Percentiles rank a stretch among this genome's conserved stretches.
Conservation (phyloP, 805 yeast genomes). For the Brettanomyces anomalus region DNA sequence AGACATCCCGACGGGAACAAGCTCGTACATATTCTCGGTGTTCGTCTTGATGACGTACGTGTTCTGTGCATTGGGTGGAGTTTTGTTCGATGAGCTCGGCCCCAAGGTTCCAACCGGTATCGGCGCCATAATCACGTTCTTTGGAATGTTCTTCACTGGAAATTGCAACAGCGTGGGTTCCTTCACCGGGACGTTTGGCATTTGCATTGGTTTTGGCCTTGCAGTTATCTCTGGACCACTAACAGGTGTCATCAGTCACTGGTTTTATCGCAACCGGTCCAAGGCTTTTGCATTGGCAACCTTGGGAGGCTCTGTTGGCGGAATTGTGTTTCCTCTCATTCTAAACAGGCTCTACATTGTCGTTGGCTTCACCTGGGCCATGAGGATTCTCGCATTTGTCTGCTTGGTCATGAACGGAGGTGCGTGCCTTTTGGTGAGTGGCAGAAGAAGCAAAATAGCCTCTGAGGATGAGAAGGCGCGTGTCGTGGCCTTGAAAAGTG, state of each 20-base stretch:
- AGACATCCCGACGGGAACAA: conserved; percentile 32
- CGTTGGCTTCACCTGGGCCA: conserved; percentile 48
- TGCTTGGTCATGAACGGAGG: conserved; percentile 26
- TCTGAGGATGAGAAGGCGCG: background rate
- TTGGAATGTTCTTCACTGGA: conserved; percentile 32
- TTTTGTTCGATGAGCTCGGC: conserved; percentile 34
- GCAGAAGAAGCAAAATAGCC: conserved; percentile 23
- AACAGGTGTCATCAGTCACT: conserved; percentile 48
- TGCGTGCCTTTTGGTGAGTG: conserved; percentile 38
- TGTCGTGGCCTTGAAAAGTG: background rate
- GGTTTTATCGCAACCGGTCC: conserved; percentile 46
- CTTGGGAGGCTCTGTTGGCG: conserved; percentile 45
- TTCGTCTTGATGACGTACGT: conserved; percentile 38
- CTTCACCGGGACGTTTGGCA: conserved; percentile 38
- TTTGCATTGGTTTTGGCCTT: conserved; percentile 32
- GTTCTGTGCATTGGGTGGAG: conserved; percentile 30
- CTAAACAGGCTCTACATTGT: conserved; percentile 33
- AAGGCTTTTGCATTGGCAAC: conserved; percentile 49
- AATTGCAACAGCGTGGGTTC: conserved; percentile 32
- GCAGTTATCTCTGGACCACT: conserved; percentile 45
- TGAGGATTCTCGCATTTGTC: conserved; percentile 39
- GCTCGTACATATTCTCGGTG: conserved; percentile 59
- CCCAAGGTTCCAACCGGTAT: conserved; percentile 26
- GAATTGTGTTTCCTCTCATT: conserved; percentile 40
- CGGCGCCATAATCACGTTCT: conserved; percentile 26